Conservation (phyloP, 2,329 filamentous ascomycete genomes). For the Nemania diffusa region DNA sequence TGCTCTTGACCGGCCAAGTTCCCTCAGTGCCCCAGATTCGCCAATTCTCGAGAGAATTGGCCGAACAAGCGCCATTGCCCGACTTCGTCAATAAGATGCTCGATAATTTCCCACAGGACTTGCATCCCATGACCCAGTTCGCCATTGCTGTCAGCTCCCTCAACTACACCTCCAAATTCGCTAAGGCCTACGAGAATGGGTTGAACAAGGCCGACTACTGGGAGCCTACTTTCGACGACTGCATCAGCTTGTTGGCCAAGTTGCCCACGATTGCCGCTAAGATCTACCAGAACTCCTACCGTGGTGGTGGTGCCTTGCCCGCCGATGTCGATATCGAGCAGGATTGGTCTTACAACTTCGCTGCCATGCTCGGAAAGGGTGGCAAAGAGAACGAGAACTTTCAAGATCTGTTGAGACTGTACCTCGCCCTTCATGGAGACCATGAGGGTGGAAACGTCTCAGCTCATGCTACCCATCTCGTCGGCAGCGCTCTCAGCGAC, state of each 20-base stretch:
- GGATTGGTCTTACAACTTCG: constrained; percentile 99
- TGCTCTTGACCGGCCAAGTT: constrained; percentile 91
- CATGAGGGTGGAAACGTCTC: constrained; percentile 99
- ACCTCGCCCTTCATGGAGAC: constrained; percentile 95
- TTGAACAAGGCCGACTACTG: constrained; percentile 97
- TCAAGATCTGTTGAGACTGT: constrained; percentile 92
- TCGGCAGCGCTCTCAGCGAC: constrained; percentile 92
- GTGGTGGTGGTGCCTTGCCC: constrained; percentile 77
- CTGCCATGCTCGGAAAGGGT: constrained; percentile 91
- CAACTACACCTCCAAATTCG: constrained; percentile 93
- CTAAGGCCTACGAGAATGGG: constrained; percentile 89
- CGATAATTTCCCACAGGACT: constrained; percentile 85
- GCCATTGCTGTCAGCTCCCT: constrained; percentile 95
- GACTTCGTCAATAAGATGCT: constrained; percentile 87
- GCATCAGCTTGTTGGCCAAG: constrained; percentile 92
- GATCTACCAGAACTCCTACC: constrained; percentile 94
- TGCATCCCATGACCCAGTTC: constrained; percentile 99
- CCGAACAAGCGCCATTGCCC: constrained; percentile 85
- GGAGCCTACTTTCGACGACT: constrained; percentile 97
- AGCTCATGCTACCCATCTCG: constrained; percentile 92
- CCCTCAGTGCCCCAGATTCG: constrained; percentile 86
- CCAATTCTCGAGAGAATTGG: constrained; percentile 83
- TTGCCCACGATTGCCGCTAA: constrained; percentile 96
- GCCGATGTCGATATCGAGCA: constrained; percentile 82
- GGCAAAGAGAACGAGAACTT: constrained; percentile 91